Evolutionary conservation across 2,329 filamentous ascomycete species (phyloP).

Genomic region (Cercospora berteroae): DNA sequence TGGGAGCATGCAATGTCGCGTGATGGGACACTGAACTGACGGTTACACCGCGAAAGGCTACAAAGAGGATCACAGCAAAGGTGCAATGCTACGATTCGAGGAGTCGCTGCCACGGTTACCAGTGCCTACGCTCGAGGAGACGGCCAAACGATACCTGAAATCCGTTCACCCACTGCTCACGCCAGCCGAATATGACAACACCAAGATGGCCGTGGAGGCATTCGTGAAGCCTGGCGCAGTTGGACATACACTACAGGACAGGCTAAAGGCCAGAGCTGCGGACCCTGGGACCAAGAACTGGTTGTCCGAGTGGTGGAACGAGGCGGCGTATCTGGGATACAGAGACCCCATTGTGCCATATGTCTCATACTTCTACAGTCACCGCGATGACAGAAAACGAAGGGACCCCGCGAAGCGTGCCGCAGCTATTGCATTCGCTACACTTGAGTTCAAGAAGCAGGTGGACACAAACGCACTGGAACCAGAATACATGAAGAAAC

Average conservation of each 20-base stretch:
- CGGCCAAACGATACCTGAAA: constrained; percentile 75
- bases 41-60: constrained; percentile 57
- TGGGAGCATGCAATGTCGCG: constrained; percentile 8
- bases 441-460: constrained; percentile 89
- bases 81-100: constrained; percentile 78
- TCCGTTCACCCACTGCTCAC: constrained; percentile 73
- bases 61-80: constrained; percentile 74
- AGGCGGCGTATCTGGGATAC: constrained; percentile 86
- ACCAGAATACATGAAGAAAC: constrained; percentile 97
- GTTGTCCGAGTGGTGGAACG: constrained; percentile 98
- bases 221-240: constrained; percentile 85
- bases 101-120: constrained; percentile 79
- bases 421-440: constrained; percentile 80
- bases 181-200: constrained; percentile 65
- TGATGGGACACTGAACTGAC: constrained; percentile 1
- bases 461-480: constrained; percentile 81
- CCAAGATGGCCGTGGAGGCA: constrained; percentile 79
- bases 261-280: constrained; percentile 74
- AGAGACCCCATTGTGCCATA: constrained; percentile 96
- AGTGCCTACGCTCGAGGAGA: constrained; percentile 80
- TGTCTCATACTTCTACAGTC: constrained; percentile 99
- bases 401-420: constrained; percentile 89
- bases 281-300: constrained; percentile 86
- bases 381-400: constrained; percentile 85
- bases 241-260: constrained; percentile 82